Evolutionary conservation across 108 stramenopile species (phyloP), one percentile per base, ranked within the genome.

Genomic region (Chaetoceros muelleri): DNA sequence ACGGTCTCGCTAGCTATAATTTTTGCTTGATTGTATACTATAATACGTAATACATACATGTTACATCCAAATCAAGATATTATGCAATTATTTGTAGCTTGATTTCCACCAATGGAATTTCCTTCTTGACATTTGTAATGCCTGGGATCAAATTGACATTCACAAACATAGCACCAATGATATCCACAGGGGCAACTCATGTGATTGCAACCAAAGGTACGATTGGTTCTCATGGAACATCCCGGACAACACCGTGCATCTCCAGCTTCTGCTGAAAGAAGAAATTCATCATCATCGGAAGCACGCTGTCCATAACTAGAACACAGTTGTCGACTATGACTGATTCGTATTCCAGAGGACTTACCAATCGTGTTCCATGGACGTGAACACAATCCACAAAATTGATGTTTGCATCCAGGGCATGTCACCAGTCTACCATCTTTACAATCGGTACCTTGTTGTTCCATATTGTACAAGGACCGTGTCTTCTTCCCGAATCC

Each of bases 121-220:
- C 40, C 40, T 44, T 44, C 20, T 19, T 2, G 2, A 44, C 65
- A 65, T 23, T 23, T 17, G 34, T 65, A 65, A 46, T 65, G 65
- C 26, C 44, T 30, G 2, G 49, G 30, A 30, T 46, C 44, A 55
- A 55, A 65, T 17, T 20, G 22, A 27, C 30, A 44, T 20, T 56
- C 57, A 44, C 65, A 65, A 7, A 65, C 65, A 52, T 58, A 65
- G 46, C 65, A 65, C 65, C 65, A 65, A 20, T 65, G 48, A 16
- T 24, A 26, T 13, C 65, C 65, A 46, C 65, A 65, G 5, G 57
- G 49, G 44, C 65, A 65, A 30, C 57, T 52, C 55, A 65, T 65
- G 57, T 65, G 65, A 60, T 65, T 65, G 65, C 65, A 65, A 2
- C 65, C 65, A 28, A 47, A 44, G 8, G 25, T 65, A 2, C 65